Conservation (phyloP, 768 basidiomycete species). For the Suillus plorans region DNA sequence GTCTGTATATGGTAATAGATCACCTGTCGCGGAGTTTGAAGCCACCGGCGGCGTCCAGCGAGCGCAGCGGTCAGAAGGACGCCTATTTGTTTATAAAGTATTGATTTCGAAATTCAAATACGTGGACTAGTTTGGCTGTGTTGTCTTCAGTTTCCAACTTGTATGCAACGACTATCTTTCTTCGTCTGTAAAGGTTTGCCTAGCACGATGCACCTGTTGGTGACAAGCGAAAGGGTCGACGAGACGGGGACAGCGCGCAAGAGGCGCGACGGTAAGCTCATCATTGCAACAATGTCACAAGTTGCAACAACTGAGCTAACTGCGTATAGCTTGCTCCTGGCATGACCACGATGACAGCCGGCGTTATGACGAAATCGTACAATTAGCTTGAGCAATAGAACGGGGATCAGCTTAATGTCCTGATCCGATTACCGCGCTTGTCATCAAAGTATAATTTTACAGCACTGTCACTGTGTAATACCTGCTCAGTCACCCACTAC, state of each 20-base stretch:
- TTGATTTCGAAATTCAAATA: no score
- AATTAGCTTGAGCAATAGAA: neutral
- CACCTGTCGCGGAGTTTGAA: neutral
- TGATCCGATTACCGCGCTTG: neutral
- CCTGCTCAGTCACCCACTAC: neutral
- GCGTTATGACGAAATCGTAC: neutral
- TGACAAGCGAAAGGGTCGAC: neutral
- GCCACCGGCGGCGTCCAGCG: neutral
- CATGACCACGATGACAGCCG: neutral
- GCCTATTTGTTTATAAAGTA: no score
- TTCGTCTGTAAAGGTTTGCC: neutral
- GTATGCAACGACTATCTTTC: slow-evolving; percentile 30
- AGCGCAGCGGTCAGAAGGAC: neutral
- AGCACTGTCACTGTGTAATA: neutral
- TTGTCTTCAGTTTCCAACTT: neutral
- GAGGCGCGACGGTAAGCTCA: neutral
- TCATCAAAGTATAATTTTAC: neutral
- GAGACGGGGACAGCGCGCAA: neutral
- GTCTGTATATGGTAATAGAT: neutral
- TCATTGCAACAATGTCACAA: neutral
- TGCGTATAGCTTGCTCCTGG: neutral
- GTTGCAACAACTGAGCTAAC: neutral
- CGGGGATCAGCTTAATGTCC: neutral
- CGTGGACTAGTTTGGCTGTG: no score
- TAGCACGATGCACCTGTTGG: neutral